Evolutionary conservation across 306 rosid species (phyloP).

Genomic region (Castanea crenata): DNA sequence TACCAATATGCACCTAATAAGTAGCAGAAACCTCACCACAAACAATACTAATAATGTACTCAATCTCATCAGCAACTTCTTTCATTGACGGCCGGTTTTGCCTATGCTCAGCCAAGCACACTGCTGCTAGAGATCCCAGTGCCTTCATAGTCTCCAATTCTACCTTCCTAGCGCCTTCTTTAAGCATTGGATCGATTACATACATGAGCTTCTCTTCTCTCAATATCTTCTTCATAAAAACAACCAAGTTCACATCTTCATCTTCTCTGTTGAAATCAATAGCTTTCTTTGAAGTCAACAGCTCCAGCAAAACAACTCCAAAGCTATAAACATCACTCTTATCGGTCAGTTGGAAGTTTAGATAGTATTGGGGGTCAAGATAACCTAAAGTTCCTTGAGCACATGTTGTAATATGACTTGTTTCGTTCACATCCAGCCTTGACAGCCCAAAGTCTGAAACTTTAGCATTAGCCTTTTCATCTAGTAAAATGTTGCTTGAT

Average conservation of each 20-base stretch:
- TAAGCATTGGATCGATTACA: conserved; percentile 40
- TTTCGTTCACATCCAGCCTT: conserved; percentile 48
- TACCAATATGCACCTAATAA: neutral
- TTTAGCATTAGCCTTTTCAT: conserved; percentile 26
- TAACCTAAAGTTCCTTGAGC: conserved; percentile 59
- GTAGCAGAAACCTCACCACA: neutral
- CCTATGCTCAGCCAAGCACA: conserved; percentile 52
- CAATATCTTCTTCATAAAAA: conserved; percentile 41
- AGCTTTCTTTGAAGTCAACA: conserved; percentile 43
- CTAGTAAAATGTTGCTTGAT: conserved; percentile 48
- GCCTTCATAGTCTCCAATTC: conserved; percentile 50
- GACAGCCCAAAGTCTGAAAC: conserved; percentile 58
- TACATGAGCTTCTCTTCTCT: conserved; percentile 42
- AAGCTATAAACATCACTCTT: conserved; percentile 66
- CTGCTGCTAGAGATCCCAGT: conserved; percentile 41
- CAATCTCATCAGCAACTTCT: conserved; percentile 54
- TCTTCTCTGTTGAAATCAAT: conserved; percentile 58
- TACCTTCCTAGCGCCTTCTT: conserved; percentile 33
- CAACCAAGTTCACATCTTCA: conserved; percentile 55
- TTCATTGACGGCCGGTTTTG: conserved; percentile 63
- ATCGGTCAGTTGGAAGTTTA: conserved; percentile 45
- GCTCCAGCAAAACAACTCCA: conserved; percentile 56
- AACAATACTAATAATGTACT: conserved; percentile 33
- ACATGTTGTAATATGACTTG: conserved; percentile 40
- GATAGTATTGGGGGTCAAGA: conserved; percentile 51